phyloP scores from a whole-genome alignment of 441 rosid species.

The Euphorbia celastroides region DNA sequence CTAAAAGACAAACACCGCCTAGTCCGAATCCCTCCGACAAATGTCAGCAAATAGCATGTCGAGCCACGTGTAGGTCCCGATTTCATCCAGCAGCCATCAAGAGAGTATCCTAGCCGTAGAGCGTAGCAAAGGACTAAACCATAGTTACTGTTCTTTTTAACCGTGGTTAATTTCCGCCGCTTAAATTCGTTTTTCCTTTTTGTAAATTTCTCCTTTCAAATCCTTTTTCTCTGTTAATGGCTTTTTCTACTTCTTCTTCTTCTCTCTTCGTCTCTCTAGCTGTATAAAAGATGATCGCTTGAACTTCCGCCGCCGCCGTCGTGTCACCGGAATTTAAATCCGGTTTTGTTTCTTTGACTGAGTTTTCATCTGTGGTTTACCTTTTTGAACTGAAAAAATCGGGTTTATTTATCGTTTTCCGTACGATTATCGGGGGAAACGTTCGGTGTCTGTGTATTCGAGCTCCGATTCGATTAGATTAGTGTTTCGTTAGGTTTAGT shows the following conservation, averaged over 20 bases:
- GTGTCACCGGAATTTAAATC: slow-evolving; percentile 25
- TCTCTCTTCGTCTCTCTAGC: neutral
- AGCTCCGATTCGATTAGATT: neutral
- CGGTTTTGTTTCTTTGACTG: slow-evolving; percentile 20
- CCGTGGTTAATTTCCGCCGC: slow-evolving; percentile 41
- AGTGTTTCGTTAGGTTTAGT: slow-evolving; percentile 5
- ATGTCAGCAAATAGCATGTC: slow-evolving; percentile 25
- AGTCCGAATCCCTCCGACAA: slow-evolving; percentile 44
- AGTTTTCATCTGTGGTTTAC: slow-evolving; percentile 19
- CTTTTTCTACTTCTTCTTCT: too few species aligned
- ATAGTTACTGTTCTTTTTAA: slow-evolving; percentile 21
- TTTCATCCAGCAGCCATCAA: slow-evolving; percentile 18
- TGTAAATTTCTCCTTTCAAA: slow-evolving; percentile 18
- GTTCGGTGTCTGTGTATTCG: neutral
- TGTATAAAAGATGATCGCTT: slow-evolving; percentile 3
- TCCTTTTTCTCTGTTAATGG: neutral
- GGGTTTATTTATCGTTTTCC: neutral
- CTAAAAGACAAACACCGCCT: slow-evolving; percentile 63
- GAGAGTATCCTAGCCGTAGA: slow-evolving; percentile 12
- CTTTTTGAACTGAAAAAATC: slow-evolving; percentile 7
- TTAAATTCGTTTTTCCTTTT: slow-evolving; percentile 15
- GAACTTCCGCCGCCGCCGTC: slow-evolving; percentile 41
- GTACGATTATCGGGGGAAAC: neutral
- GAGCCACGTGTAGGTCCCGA: slow-evolving; percentile 47
- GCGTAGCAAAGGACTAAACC: slow-evolving; percentile 21